Base-by-base conservation (phyloP, 495 filamentous ascomycete genomes). In the Aspergillus mulundensis region DNA sequence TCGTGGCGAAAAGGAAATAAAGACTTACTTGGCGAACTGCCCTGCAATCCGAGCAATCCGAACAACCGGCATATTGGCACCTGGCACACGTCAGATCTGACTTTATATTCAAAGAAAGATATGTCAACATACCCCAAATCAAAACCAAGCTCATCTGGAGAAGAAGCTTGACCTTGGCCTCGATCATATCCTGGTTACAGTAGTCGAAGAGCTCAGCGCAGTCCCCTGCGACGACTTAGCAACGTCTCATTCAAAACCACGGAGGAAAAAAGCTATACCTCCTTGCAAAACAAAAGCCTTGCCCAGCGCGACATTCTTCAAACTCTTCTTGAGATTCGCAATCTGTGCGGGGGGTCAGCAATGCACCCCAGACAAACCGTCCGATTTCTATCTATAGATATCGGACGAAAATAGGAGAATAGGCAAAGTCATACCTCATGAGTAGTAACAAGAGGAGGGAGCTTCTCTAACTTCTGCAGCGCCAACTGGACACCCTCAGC, bases 191-290 rank as follows among this genome's bases (percentile, higher is more conserved):
- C 65, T 90, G 86, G 63, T 90, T 84, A 70, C 94, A 98, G 79
- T 98, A 98, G 71, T 93, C 89, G 64, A 98, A 98, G 6, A 98
- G 78, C 75, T 98, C 94, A 5, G 94, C 94, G 65, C 94, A 98
- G 73, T 98, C 94, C 50, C 91, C 78, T 81, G 54, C 14, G 20
- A 14, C 10, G 6, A 8, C 15, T 36, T 34, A 39, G 19, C 32
- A 16, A 15, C 24, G 15, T 45, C 12, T 20, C 10, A 15, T 36
- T 19, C 38, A 58, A 39, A 61, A 50, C 30, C 42, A 50, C 32
- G 7, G 20, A 1, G 14, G 24, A n/a, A n/a, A n/a, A 8, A 14
- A 45, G 8, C 67, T 67, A 41, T 63, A 74, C 76, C 94, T 50
- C 94, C 94, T 76, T 98, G 94, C 12, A 98, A 82, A 11, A 98